Percentiles rank a stretch among this genome's conserved stretches.
phyloP scores from a whole-genome alignment of 1,284 basidiomycete genomes.

The Naganishia liquefaciens region DNA sequence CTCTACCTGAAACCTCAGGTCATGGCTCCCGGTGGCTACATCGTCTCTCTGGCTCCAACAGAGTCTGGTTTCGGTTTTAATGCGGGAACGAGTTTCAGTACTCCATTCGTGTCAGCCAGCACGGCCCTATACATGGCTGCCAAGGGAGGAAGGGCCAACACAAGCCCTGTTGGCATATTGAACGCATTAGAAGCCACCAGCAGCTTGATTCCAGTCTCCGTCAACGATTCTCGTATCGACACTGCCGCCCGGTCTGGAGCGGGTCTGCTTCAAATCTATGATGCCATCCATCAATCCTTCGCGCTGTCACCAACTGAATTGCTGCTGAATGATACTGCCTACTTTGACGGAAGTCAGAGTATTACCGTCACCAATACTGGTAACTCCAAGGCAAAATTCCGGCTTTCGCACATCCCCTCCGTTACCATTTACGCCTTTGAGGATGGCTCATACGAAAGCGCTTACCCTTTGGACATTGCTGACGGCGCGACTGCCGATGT shows the following conservation, averaged over 20 bases:
- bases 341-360: slow-evolving; percentile 57
- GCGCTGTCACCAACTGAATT: slow-evolving; percentile 63
- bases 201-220: slow-evolving; percentile 57
- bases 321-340: slow-evolving; percentile 68
- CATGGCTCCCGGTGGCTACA: slow-evolving; percentile 61
- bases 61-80: slow-evolving; percentile 40
- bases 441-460: slow-evolving; percentile 35
- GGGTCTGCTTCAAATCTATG: slow-evolving; percentile 66
- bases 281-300: slow-evolving; percentile 63
- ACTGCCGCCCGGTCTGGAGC: slow-evolving; percentile 67
- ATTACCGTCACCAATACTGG: slow-evolving; percentile 45
- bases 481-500: slow-evolving; percentile 39
- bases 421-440: slow-evolving; percentile 40
- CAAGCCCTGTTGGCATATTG: slow-evolving; percentile 55
- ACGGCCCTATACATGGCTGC: slow-evolving; percentile 65
- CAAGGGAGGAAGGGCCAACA: slow-evolving; percentile 54
- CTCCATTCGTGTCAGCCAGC: slow-evolving; percentile 63
- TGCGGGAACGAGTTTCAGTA: slow-evolving; percentile 62
- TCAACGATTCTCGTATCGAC: slow-evolving; percentile 59
- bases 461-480: slow-evolving; percentile 39
- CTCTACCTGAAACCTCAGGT: slow-evolving; percentile 63
- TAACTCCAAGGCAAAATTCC: slow-evolving; percentile 37
- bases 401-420: slow-evolving; percentile 42
- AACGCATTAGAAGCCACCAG: slow-evolving; percentile 65
- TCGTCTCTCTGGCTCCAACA: slow-evolving; percentile 44